Conservation (phyloP, 2,329 filamentous ascomycete species). For the Xylariaceae sp. region DNA sequence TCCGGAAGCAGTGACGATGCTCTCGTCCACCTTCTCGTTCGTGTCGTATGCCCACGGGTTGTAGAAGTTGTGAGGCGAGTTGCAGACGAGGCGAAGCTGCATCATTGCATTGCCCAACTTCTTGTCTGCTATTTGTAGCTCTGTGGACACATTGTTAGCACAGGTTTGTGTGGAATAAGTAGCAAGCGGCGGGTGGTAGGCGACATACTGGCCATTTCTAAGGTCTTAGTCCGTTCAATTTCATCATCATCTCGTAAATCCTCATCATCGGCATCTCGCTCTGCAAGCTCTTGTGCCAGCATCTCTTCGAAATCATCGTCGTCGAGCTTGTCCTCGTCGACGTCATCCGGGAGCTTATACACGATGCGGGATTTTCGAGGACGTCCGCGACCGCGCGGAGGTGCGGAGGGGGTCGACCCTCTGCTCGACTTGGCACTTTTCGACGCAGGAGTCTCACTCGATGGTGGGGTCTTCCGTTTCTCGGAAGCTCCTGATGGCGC, state of each 20-base stretch:
- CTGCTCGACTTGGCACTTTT: constrained; percentile 75
- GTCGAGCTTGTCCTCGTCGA: constrained; percentile 60
- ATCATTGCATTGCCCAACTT: constrained; percentile 90
- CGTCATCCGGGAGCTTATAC: constrained; percentile 53
- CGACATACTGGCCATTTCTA: constrained; percentile 68
- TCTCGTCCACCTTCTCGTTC: constrained; percentile 64
- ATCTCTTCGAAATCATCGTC: constrained; percentile 81
- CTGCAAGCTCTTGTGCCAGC: constrained; percentile 57
- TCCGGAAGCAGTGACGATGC: constrained; percentile 77
- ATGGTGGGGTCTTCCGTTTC: constrained; percentile 31
- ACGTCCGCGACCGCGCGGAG: constrained; percentile 39
- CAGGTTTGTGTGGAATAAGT: too few relatives aligned
- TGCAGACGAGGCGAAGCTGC: constrained; percentile 87
- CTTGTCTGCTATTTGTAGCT: constrained; percentile 82
- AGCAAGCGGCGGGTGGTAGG: background rate
- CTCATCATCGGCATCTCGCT: constrained; percentile 35
- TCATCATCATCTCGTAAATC: constrained; percentile 50
- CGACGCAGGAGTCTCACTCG: constrained; percentile 30
- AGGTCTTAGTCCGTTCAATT: constrained; percentile 57
- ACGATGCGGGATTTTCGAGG: constrained; percentile 42
- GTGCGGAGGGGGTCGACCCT: constrained; percentile 64
- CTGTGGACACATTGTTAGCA: too few relatives aligned
- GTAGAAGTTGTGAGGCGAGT: constrained; percentile 94
- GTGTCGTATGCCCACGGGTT: constrained; percentile 70
- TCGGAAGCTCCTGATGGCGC: background rate